These are phyloP conservation scores for Neofusicoccum cordaticola DNA, from an alignment of 2,329 filamentous ascomycete genomes.

Conservation along the genomic window DNA sequence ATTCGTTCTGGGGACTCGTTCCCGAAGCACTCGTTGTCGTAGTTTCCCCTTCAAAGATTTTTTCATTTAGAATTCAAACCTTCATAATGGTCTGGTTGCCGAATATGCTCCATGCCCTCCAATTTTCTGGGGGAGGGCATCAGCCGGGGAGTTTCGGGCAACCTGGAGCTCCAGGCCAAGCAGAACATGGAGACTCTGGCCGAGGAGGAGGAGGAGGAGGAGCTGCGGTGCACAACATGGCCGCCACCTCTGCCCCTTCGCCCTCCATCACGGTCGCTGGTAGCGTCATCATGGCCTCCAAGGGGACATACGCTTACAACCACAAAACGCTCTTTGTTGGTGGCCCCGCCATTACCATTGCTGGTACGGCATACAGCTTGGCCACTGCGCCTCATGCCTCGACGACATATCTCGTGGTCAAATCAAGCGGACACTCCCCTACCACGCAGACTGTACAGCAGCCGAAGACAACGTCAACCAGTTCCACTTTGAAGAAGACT, in stretches of 20 bases:
- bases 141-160: not conserved
- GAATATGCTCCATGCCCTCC: not conserved
- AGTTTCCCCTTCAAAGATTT: not conserved
- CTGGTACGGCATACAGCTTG: conserved; percentile 3
- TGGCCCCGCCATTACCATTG: not conserved
- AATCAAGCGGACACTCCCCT: not conserved
- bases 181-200: not conserved
- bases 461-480: not conserved
- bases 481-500: not conserved
- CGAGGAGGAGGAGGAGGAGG: not conserved
- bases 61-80: not conserved
- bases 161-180: not conserved
- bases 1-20: not conserved
- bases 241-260: not conserved
- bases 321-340: not conserved
- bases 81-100: not conserved
- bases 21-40: not conserved
- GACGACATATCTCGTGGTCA: conserved; percentile 1
- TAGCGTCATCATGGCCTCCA: not conserved
- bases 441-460: not conserved
- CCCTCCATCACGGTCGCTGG: not conserved
- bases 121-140: not conserved
- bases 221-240: not conserved
- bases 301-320: not conserved
- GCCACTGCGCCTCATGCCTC: not conserved